Evolutionary conservation across 768 basidiomycete genomes (phyloP), one percentile per base, ranked within the genome.

Genomic region (Pseudohyphozyma bogoriensis): DNA sequence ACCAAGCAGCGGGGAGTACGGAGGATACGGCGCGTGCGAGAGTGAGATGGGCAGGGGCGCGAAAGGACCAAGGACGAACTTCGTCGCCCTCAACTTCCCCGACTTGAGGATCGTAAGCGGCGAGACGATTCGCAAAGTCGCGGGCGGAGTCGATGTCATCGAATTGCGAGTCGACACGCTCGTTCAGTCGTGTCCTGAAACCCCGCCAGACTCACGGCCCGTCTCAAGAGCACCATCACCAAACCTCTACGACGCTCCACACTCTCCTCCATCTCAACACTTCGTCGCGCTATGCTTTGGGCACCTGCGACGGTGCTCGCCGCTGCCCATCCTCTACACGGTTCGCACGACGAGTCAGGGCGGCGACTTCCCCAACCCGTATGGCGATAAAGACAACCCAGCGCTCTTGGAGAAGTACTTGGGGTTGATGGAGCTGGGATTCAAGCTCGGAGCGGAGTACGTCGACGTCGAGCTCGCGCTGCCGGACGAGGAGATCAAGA

Each of bases 321-420:
- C 80, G 0, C 78, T 99, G 4, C 93, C 93, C 4, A 82, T 96
- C 65, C 83, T 96, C 56, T 96, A 83, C 76, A 93, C 93, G 0
- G 85, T 93, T 39, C 79, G 93, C 33, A 90, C 89, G 2, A 78
- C 80, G 12, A 80, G 83, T 0, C 91, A 96, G 72, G 92, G 91
- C 26, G 92, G 93, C 8, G 79, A 83, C 9, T 91, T 90, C 80
- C 89, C 92, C 0, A 85, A 92, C 71, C 77, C 78, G 29, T 82
- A 83, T 0, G 74, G 79, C 53, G n/a, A n/a, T n/a, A n/a, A n/a
- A n/a, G 79, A 82, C 51, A 83, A 85, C 63, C 85, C 84, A 3
- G 77, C 77, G 33, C 81, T 82, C 0, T 74, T 81, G 51, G 79
- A 82, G 53, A 83, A 85, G 63, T 86, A 84, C 12, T 79, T 85